A percentile compares a stretch with the other conserved stretches of the same genome.
Evolutionary conservation across 2,329 filamentous ascomycete genomes (phyloP).

Genomic region (Sporothrix brasiliensis): DNA sequence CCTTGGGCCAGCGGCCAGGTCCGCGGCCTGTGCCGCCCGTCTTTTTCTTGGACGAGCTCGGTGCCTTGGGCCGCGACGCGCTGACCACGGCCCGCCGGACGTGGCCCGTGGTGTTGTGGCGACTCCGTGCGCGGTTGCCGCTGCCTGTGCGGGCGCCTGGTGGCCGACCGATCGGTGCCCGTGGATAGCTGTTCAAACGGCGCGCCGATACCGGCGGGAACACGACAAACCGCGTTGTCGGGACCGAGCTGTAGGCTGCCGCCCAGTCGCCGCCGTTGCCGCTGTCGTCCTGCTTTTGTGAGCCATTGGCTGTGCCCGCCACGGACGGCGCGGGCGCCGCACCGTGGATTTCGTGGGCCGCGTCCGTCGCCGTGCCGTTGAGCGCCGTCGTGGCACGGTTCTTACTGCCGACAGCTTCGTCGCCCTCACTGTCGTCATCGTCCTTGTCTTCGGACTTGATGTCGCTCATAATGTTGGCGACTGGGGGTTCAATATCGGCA

Average conservation of each 20-base stretch:
- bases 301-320: not conserved
- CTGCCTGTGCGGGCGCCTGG: conserved; percentile 44
- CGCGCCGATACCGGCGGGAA: conserved; percentile 67
- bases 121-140: conserved; percentile 46
- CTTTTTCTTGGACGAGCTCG: conserved; percentile 52
- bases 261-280: conserved; percentile 48
- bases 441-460: conserved; percentile 11
- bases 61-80: conserved; percentile 46
- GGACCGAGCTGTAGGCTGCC: conserved; percentile 60
- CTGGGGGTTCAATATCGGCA: not conserved
- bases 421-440: not conserved
- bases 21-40: conserved; percentile 65
- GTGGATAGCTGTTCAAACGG: conserved; percentile 50
- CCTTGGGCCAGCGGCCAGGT: conserved; percentile 68
- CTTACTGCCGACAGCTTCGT: not conserved
- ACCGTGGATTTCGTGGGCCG: not conserved
- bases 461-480: conserved; percentile 8
- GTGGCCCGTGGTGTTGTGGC: conserved; percentile 45
- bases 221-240: conserved; percentile 73
- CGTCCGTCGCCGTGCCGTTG: not conserved
- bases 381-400: not conserved
- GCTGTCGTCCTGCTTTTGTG: conserved; percentile 36
- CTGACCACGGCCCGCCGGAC: conserved; percentile 42
- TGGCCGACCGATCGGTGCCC: conserved; percentile 49
- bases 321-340: not conserved